Conservation (phyloP, 495 filamentous ascomycete genomes). For the Aspergillus heteromorphus region DNA sequence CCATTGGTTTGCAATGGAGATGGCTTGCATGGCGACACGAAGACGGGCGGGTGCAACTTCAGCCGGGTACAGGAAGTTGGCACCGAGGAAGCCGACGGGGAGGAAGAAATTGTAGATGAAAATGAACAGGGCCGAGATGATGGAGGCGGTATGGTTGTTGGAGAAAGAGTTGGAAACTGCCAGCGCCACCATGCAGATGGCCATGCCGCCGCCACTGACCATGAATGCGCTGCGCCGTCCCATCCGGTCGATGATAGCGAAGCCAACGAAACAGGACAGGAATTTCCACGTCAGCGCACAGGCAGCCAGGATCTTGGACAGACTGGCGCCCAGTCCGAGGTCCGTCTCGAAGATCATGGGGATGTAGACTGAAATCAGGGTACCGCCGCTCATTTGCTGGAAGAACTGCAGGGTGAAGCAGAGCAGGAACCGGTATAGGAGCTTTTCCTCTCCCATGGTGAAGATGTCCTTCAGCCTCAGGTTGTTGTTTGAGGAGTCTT, state of each 20-base stretch:
- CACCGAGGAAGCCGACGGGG: conserved; percentile 46
- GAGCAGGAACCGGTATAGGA: conserved; percentile 17
- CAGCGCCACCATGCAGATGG: conserved; percentile 24
- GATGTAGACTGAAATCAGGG: conserved; percentile 15
- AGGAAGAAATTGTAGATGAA: conserved; percentile 50
- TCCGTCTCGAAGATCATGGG: conserved; percentile 18
- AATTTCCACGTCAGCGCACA: conserved; percentile 42
- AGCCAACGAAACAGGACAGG: conserved; percentile 23
- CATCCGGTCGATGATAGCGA: conserved; percentile 19
- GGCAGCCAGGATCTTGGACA: conserved; percentile 14
- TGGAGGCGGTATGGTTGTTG: conserved; percentile 30
- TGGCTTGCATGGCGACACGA: conserved; percentile 42
- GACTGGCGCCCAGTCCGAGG: conserved; percentile 12
- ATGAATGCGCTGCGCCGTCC: conserved; percentile 29
- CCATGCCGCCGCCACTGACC: conserved; percentile 22
- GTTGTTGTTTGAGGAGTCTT: conserved; percentile 13
- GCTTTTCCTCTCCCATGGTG: conserved; percentile 10
- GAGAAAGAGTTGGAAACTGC: conserved; percentile 36
- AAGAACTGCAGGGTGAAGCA: conserved; percentile 30
- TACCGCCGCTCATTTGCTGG: conserved; percentile 18
- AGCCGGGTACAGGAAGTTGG: conserved; percentile 46
- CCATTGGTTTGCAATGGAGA: conserved; percentile 44
- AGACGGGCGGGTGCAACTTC: conserved; percentile 44
- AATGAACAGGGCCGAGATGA: conserved; percentile 32
- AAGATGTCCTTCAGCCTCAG: conserved; percentile 11